Percentiles rank a stretch among this genome's conserved stretches.
Evolutionary conservation across 2,329 filamentous ascomycete genomes (phyloP).

Genomic region (Xylaria sp.): DNA sequence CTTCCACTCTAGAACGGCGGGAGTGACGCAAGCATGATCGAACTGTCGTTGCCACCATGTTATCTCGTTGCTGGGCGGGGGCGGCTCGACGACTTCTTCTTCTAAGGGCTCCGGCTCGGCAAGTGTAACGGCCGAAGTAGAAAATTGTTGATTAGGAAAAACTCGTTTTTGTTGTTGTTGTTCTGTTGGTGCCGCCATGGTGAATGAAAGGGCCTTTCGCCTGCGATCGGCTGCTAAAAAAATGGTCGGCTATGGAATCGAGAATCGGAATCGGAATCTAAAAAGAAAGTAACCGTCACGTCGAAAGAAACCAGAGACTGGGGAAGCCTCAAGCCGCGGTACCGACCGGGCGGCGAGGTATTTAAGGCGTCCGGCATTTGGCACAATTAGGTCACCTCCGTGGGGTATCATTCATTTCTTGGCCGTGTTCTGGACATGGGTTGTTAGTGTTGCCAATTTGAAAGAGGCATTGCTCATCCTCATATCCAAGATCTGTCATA

Average conservation of each 20-base stretch:
- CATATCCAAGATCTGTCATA: constrained; percentile 31
- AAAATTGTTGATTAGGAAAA: constrained; percentile 34
- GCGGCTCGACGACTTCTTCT: constrained; percentile 54
- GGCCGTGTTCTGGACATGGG: constrained; percentile 25
- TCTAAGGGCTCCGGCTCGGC: constrained; percentile 41
- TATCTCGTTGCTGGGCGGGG: constrained; percentile 49
- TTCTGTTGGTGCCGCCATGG: constrained; percentile 28
- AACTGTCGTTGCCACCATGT: constrained; percentile 65
- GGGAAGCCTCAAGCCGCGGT: constrained; percentile 30
- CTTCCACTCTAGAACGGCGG: constrained; percentile 64
- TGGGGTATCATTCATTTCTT: constrained; percentile 31
- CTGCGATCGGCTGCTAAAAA: constrained; percentile 35
- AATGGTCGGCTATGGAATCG: constrained; percentile 26
- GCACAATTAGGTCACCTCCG: constrained; percentile 24
- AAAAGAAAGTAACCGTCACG: constrained; percentile 36
- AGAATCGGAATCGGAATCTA: constrained; percentile 27
- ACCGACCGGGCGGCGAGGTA: constrained; percentile 31
- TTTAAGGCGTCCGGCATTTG: constrained; percentile 36
- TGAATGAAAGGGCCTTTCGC: constrained; percentile 35
- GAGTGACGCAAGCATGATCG: constrained; percentile 68
- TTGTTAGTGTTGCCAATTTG: constrained; percentile 35
- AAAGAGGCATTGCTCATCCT: constrained; percentile 36
- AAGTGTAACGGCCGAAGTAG: constrained; percentile 40
- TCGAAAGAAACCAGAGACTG: constrained; percentile 32
- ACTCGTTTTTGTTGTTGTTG: constrained; percentile 21